Conservation (phyloP, 768 basidiomycete species). For the Rhodotorula diobovata region DNA sequence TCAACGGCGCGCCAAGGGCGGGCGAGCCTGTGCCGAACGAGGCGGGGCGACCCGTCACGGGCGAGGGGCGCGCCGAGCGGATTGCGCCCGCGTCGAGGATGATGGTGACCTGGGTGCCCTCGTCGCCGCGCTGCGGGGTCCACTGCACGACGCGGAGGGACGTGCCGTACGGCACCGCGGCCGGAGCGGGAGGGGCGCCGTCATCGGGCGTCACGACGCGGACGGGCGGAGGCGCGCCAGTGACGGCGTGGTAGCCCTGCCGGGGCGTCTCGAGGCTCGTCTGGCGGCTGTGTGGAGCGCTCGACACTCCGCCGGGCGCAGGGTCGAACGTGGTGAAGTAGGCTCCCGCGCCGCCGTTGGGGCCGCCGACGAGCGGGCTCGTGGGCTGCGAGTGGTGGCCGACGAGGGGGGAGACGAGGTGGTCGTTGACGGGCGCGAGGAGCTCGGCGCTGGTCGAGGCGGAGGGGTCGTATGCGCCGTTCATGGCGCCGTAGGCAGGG, state of each 20-base stretch:
- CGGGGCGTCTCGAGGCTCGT: not conserved
- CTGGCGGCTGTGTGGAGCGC: not conserved
- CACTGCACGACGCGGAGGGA: constrained; percentile 21
- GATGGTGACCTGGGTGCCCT: constrained; percentile 36
- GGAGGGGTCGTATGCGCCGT: not conserved
- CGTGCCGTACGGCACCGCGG: not conserved
- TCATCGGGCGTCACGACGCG: not conserved
- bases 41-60: not conserved
- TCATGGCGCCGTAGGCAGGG: not conserved
- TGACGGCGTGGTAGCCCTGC: not conserved
- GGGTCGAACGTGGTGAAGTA: not conserved
- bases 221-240: too few relatives aligned
- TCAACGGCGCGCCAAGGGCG: not conserved
- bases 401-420: not conserved
- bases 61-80: not conserved
- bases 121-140: constrained; percentile 34
- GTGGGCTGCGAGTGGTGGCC: not conserved
- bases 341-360: not conserved
- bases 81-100: constrained; percentile 28
- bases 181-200: not conserved
- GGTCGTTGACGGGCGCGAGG: not conserved
- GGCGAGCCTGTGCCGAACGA: constrained; percentile 13
- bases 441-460: not conserved
- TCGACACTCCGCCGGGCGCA: not conserved
- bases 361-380: not conserved